Evolutionary conservation across 2,329 filamentous ascomycete genomes (phyloP), one percentile per base, ranked within the genome.

Genomic region (Talaromyces piceae): DNA sequence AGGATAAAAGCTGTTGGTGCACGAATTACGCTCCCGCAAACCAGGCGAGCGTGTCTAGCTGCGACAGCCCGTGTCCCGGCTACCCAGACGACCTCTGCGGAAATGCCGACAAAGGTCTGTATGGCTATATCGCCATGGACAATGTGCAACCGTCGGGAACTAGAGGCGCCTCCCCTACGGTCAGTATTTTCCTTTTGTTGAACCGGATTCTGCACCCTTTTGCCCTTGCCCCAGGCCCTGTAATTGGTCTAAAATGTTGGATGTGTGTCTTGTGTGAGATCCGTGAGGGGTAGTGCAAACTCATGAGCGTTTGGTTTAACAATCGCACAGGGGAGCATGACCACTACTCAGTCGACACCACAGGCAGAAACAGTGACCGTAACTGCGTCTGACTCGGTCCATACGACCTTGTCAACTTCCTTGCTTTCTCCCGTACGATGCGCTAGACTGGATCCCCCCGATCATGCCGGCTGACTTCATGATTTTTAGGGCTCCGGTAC

Each of bases 1-100:
- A 73, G 56, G 69, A 63, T n/a, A 66, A 71, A 49, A 60, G 63
- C 16, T 77, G 74, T 59, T 77, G 74, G 74, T 77, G 74, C 58
- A 72, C 74, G 7, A 70, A 77, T 53, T 69, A 73, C 47, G 63
- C 62, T 11, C 74, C 74, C 2, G 63, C 66, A 6, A 54, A 64
- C 31, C 67, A 63, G 5, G 64, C 65, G 6, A 65, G 61, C 43
- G 60, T 62, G 3, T 59, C 61, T 1, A 56, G 69, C 5, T 77
- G 74, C 59, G 59, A 65, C 50, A 59, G 66, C 37, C 44, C 55
- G 18, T 77, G 74, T 50, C 73, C 74, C 9, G 74, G 74, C n/a
- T 77, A 71, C 58, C 67, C 67, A n/a, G 49, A 53, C 13, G 74
- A 77, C 50, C 64, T 61, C 48, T 77, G 74, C 57, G 74, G 74